Evolutionary conservation across 306 rosid genomes (phyloP), one percentile per base, ranked within the genome.

Genomic region (Quercus gilva): DNA sequence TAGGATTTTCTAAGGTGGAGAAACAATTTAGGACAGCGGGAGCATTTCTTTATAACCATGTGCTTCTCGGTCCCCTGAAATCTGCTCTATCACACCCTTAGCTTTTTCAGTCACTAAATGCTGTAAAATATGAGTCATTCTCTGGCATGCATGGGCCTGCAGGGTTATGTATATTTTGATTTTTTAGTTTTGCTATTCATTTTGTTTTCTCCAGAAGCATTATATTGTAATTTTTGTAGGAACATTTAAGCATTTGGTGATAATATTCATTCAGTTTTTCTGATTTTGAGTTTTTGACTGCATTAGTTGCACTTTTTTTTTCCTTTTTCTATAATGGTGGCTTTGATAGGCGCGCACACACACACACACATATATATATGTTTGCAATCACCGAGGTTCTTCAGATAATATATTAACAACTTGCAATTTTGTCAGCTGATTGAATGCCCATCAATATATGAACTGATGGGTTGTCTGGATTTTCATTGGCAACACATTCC

Each of bases 361-460:
- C 15, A 11, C 14, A 2, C 15, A 45, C 14, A 45, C 14, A 45
- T 1, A 45, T 0, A 45, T 2, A 49, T 12, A 49, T 49, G 13
- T 49, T 49, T 49, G 53, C 53, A 49, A 49, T 49, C 53, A 49
- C 53, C 15, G 0, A 49, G 53, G 15, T 49, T 49, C 53, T 49
- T 49, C 14, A 3, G 53, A 70, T 74, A 64, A 68, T 76, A 87
- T 68, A 79, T 61, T 84, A 60, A 74, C 31, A 73, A 85, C 76
- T 85, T 82, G 71, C 74, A 71, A 71, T 87, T 29, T 68, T 78
- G 68, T 76, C 96, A 95, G 99, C 88, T 93, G 82, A 90, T 93
- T 79, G 99, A 93, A 77, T 95, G 99, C 51, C 99, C 99, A 41
- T 88, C 97, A n/a, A 18, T 95, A 3, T 95, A 95, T 15, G 99